phyloP scores from a whole-genome alignment of 1,284 basidiomycete genomes.

The Boletellus dicymbophilus region DNA sequence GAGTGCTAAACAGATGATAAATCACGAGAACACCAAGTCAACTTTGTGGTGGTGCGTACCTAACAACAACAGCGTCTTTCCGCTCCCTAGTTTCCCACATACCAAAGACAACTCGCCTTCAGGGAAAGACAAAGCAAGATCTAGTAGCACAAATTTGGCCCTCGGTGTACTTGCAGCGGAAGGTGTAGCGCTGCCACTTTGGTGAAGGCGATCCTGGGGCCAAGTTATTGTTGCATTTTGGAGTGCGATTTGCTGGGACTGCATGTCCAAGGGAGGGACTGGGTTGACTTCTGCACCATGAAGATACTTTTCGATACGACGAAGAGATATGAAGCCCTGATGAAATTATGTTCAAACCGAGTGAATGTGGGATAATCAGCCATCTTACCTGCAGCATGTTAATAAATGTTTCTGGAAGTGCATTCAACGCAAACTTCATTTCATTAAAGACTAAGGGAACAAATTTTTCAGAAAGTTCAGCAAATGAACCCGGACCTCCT shows the following conservation, averaged over 20 bases:
- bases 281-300: slow-evolving; percentile 67
- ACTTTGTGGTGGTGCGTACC: slow-evolving; percentile 38
- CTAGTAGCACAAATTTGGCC: slow-evolving; percentile 80
- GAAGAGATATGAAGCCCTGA: slow-evolving; percentile 82
- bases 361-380: neutral
- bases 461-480: slow-evolving; percentile 7
- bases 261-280: slow-evolving; percentile 57
- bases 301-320: slow-evolving; percentile 91
- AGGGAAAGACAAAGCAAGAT: slow-evolving; percentile 81
- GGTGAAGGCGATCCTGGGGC: slow-evolving; percentile 70
- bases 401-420: slow-evolving; percentile 89
- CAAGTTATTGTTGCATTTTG: slow-evolving; percentile 88
- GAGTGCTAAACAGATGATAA: slow-evolving; percentile 50
- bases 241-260: slow-evolving; percentile 66
- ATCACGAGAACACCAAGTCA: slow-evolving; percentile 7
- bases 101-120: slow-evolving; percentile 76
- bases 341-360: slow-evolving; percentile 5
- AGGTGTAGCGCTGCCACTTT: slow-evolving; percentile 46
- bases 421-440: slow-evolving; percentile 82
- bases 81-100: slow-evolving; percentile 81
- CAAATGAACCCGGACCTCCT: neutral
- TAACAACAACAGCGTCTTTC: slow-evolving; percentile 81
- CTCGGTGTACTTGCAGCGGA: slow-evolving; percentile 73
- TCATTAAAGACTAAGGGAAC: slow-evolving; percentile 73
- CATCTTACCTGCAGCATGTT: slow-evolving; percentile 72